A percentile compares a stretch with the other conserved stretches of the same genome.
Conservation (phyloP, 208 protist species). For the Tritrichomonas musculus region DNA sequence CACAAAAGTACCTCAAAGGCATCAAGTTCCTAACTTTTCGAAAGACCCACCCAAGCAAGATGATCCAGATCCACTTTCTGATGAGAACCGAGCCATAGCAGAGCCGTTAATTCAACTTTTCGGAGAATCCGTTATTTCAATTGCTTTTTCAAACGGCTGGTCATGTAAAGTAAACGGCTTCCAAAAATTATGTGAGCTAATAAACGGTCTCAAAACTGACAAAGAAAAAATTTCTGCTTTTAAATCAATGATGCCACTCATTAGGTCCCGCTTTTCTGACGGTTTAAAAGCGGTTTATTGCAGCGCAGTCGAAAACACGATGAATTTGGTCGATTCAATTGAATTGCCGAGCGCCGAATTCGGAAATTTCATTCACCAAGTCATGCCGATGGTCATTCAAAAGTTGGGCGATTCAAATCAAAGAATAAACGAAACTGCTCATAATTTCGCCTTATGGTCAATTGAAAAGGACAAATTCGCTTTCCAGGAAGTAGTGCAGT, state of each 20-base stretch:
- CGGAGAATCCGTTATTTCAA: background rate
- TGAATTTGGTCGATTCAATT: background rate
- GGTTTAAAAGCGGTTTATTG: background rate
- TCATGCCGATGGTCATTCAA: background rate
- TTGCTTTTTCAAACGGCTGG: background rate
- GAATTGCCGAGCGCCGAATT: background rate
- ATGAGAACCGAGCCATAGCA: background rate
- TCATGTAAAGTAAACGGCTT: background rate
- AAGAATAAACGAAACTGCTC: background rate
- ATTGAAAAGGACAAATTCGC: background rate
- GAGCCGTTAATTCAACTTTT: background rate
- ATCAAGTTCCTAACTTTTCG: background rate
- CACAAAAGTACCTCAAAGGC: background rate
- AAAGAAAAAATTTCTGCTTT: background rate
- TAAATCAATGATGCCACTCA: background rate
- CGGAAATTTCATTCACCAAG: background rate
- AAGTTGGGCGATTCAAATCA: background rate
- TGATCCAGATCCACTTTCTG: background rate
- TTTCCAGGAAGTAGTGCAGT: background rate
- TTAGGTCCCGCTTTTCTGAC: background rate
- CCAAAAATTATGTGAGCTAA: background rate
- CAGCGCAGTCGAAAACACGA: background rate
- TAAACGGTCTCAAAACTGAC: background rate
- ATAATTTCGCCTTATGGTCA: background rate
- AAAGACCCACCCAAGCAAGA: background rate